Evolutionary conservation across 192 early-diverging fungal genomes (phyloP).

Genomic region (Podila minutissima): DNA sequence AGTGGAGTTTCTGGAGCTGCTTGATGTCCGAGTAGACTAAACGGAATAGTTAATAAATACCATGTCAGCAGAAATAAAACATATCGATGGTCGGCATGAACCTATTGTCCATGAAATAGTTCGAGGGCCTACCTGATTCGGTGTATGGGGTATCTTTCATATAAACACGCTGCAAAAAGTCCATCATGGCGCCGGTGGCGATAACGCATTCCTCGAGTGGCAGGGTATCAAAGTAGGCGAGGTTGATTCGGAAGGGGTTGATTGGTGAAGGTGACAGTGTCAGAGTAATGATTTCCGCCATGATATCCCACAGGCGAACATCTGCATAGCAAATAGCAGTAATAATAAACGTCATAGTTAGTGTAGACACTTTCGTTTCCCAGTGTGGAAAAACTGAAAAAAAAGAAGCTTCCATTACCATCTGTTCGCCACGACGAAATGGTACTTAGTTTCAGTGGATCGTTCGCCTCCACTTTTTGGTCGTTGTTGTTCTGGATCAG

Average conservation of each 20-base stretch:
- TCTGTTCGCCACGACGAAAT: conserved; percentile 70
- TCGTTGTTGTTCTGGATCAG: conserved; percentile 59
- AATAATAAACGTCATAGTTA: not conserved
- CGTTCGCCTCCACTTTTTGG: conserved; percentile 65
- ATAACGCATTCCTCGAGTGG: conserved; percentile 73
- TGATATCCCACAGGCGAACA: conserved; percentile 70
- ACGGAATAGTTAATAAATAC: not conserved
- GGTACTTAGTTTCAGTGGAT: conserved; percentile 70
- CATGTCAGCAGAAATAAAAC: too few species aligned
- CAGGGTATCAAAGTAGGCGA: conserved; percentile 66
- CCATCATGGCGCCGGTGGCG: conserved; percentile 71
- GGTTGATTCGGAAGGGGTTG: conserved; percentile 75
- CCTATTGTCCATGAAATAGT: too few species aligned
- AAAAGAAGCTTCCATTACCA: conserved; percentile 27
- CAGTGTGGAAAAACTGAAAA: not conserved
- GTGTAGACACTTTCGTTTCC: not conserved
- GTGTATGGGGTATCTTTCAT: conserved; percentile 55
- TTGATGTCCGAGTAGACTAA: conserved; percentile 55
- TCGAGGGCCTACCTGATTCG: conserved; percentile 36
- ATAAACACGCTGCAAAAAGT: conserved; percentile 71
- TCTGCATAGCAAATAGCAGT: conserved; percentile 34
- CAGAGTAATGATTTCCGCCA: conserved; percentile 73
- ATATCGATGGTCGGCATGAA: too few species aligned
- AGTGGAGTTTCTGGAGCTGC: conserved; percentile 49
- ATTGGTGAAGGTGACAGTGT: conserved; percentile 63